Evolutionary conservation across 75 land plant species (phyloP).

Genomic region (Picea glauca): DNA sequence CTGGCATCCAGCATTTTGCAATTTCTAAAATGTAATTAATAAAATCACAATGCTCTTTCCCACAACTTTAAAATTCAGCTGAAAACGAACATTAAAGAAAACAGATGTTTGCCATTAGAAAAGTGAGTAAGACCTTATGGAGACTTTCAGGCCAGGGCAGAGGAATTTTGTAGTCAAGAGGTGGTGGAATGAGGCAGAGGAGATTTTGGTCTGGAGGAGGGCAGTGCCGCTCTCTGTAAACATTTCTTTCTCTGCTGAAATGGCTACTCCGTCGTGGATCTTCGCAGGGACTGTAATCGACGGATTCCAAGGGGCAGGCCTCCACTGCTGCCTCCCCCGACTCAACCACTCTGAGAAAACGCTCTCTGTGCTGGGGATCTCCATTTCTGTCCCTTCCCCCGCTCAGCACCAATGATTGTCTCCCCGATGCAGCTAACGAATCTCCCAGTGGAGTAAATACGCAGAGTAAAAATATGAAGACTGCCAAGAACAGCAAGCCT

Average conservation of each 20-base stretch:
- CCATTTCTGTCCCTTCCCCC: constrained; percentile 2
- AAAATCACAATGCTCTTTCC: neutral
- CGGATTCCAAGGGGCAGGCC: constrained; percentile 50
- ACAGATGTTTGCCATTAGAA: too few species aligned
- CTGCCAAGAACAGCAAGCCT: constrained; percentile 35
- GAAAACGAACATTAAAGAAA: neutral
- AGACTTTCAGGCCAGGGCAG: constrained; percentile 84
- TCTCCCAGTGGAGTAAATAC: constrained; percentile 78
- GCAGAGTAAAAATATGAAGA: constrained; percentile 55
- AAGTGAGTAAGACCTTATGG: constrained; percentile 42
- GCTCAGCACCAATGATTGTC: constrained; percentile 29
- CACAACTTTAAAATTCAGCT: neutral
- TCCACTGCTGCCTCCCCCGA: constrained; percentile 36
- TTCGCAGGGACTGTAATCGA: constrained; percentile 92
- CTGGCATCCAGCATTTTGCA: too few species aligned
- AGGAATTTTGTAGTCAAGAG: constrained; percentile 55
- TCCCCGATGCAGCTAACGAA: constrained; percentile 72
- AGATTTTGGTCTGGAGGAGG: constrained; percentile 56
- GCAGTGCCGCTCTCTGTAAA: constrained; percentile 82
- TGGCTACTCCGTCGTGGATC: constrained; percentile 72
- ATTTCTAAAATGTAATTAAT: too few species aligned
- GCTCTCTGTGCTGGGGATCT: constrained; percentile 35
- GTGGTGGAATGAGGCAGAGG: constrained; percentile 74
- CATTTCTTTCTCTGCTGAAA: constrained; percentile 70
- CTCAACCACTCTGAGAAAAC: constrained; percentile 42